A percentile compares a stretch with the other conserved stretches of the same genome.
These are phyloP conservation scores for Coix lacrymajobi DNA, from an alignment of 176 grass and related monocot species.

Conservation along the genomic window DNA sequence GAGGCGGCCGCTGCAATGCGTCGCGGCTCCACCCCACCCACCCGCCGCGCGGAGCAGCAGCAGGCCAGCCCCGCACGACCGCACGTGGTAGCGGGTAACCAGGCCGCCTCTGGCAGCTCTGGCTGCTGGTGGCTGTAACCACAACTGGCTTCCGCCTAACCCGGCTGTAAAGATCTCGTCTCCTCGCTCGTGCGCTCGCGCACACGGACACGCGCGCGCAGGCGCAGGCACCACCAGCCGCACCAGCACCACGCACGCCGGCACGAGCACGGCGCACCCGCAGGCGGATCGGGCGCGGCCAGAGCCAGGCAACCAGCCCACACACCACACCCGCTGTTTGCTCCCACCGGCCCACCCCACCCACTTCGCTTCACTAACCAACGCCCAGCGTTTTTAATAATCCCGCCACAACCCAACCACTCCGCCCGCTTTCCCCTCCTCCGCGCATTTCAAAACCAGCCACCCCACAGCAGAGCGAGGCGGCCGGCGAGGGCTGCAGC, in stretches of 20 bases:
- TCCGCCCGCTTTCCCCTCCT: slow-evolving; percentile 6
- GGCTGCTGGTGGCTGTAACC: no score
- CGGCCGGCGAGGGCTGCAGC: no score
- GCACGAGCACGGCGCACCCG: background rate
- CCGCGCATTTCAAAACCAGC: slow-evolving; percentile 15
- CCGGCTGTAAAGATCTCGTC: slow-evolving; percentile 22
- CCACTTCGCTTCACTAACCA: slow-evolving; percentile 26
- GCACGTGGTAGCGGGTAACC: slow-evolving; percentile 6
- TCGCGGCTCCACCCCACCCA: background rate
- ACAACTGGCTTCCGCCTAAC: background rate
- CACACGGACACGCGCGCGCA: background rate
- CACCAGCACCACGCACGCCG: background rate
- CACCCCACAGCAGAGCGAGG: background rate
- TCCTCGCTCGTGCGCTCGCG: background rate
- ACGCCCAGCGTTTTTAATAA: slow-evolving; percentile 5
- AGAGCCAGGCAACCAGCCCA: background rate
- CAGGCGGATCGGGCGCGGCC: background rate
- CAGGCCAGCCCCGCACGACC: no score
- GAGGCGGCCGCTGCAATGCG: background rate
- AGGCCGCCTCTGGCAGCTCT: no score
- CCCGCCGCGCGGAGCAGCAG: background rate
- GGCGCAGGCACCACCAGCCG: background rate
- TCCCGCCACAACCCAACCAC: slow-evolving; percentile 35
- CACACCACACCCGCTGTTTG: background rate
- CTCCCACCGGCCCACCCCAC: slow-evolving; percentile 22